Conservation (phyloP, 2,329 filamentous ascomycete species). For the Plenodomus tracheiphilus region DNA sequence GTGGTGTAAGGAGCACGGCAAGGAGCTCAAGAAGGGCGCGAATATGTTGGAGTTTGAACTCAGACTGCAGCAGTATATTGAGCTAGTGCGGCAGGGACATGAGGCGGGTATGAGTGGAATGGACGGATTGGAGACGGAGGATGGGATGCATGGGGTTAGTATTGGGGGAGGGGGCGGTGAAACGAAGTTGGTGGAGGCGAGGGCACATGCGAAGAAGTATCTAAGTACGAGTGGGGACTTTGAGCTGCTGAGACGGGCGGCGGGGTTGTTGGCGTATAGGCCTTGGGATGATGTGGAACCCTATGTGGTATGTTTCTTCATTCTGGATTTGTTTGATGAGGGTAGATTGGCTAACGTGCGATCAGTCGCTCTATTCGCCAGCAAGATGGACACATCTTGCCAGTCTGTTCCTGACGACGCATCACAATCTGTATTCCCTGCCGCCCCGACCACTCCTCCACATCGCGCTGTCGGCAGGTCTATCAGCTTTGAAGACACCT, state of each 20-base stretch:
- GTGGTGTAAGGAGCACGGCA: slow-evolving; percentile 95
- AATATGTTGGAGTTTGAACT: slow-evolving; percentile 91
- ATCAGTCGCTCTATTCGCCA: slow-evolving; percentile 70
- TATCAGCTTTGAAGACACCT: slow-evolving; percentile 94
- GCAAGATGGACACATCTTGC: slow-evolving; percentile 77
- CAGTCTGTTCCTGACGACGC: slow-evolving; percentile 78
- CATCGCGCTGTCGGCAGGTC: slow-evolving; percentile 84
- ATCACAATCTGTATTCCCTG: slow-evolving; percentile 82
- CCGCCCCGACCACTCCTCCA: slow-evolving; percentile 84
- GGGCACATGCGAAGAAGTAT: slow-evolving; percentile 79
- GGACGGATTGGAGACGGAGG: slow-evolving; percentile 25
- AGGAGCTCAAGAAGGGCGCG: slow-evolving; percentile 85
- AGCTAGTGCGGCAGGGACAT: slow-evolving; percentile 70
- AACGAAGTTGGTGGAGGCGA: slow-evolving; percentile 72
- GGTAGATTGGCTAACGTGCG: slow-evolving; percentile 15
- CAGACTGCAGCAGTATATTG: slow-evolving; percentile 91
- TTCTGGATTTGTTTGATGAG: not conserved
- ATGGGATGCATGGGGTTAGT: slow-evolving; percentile 69
- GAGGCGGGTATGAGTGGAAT: slow-evolving; percentile 30
- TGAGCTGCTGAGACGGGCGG: slow-evolving; percentile 72
- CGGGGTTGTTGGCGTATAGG: slow-evolving; percentile 77
- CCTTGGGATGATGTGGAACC: slow-evolving; percentile 63
- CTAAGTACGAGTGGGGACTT: slow-evolving; percentile 70
- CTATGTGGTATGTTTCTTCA: slow-evolving; percentile 56
- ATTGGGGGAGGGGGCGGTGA: slow-evolving; percentile 39